Evolutionary conservation across 2,329 filamentous ascomycete species (phyloP).

Genomic region (Chaetomium strumarium): DNA sequence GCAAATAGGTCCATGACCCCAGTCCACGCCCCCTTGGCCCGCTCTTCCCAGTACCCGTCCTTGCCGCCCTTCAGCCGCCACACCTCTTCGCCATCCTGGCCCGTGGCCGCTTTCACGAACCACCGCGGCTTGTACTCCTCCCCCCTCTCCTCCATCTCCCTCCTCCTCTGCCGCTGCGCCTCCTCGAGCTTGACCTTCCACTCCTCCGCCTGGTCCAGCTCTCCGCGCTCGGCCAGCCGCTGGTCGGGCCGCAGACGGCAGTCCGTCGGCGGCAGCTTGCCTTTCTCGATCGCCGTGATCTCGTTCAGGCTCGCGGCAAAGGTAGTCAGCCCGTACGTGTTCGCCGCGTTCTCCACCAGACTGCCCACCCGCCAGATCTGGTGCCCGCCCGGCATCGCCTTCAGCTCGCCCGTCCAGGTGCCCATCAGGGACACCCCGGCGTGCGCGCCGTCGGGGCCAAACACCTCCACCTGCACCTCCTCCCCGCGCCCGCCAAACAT

Average conservation of each 20-base stretch:
- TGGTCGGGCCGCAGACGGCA: slow-evolving; percentile 82
- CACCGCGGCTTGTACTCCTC: slow-evolving; percentile 71
- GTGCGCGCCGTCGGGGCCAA: slow-evolving; percentile 58
- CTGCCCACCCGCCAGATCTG: slow-evolving; percentile 74
- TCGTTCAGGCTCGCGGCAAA: slow-evolving; percentile 88
- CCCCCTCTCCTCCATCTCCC: slow-evolving; percentile 68
- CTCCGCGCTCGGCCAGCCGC: slow-evolving; percentile 72
- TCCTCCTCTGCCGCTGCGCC: slow-evolving; percentile 68
- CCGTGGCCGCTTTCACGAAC: slow-evolving; percentile 69
- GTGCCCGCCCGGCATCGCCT: slow-evolving; percentile 47
- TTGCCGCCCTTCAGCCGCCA: slow-evolving; percentile 75
- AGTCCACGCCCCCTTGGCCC: slow-evolving; percentile 61
- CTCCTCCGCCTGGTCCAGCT: slow-evolving; percentile 75
- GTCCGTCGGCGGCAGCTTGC: slow-evolving; percentile 73
- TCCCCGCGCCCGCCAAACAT: slow-evolving; percentile 96
- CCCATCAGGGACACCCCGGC: slow-evolving; percentile 66
- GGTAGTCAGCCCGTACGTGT: slow-evolving; percentile 79
- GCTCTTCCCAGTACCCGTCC: slow-evolving; percentile 91
- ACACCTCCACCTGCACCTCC: slow-evolving; percentile 74
- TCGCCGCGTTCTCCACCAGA: slow-evolving; percentile 71
- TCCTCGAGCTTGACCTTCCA: slow-evolving; percentile 83
- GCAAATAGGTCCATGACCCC: slow-evolving; percentile 48
- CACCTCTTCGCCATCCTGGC: slow-evolving; percentile 56
- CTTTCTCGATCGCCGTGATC: slow-evolving; percentile 71
- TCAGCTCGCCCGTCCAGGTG: slow-evolving; percentile 75